Percentiles rank a stretch among this genome's conserved stretches.
phyloP scores from a whole-genome alignment of 2,329 filamentous ascomycete species.

The Botrytis porri region DNA sequence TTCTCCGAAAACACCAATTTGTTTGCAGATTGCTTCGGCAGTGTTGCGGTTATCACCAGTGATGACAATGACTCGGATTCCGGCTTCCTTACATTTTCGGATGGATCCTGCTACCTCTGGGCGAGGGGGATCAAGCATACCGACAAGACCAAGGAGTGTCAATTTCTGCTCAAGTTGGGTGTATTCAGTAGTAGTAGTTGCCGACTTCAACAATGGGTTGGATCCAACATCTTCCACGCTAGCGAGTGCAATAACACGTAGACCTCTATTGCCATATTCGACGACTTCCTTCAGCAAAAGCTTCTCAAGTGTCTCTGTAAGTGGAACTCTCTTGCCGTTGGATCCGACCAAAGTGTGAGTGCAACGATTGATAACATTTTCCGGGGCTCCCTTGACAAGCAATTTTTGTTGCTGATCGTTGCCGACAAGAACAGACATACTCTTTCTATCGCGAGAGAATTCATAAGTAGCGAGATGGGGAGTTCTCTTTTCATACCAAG shows the following conservation, averaged over 20 bases:
- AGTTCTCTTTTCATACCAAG: slow-evolving; percentile 74
- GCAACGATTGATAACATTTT: slow-evolving; percentile 91
- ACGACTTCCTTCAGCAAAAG: slow-evolving; percentile 77
- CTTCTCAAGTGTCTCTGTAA: slow-evolving; percentile 66
- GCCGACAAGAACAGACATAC: slow-evolving; percentile 93
- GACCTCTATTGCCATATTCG: slow-evolving; percentile 85
- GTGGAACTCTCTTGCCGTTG: slow-evolving; percentile 70
- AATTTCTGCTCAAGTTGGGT: slow-evolving; percentile 85
- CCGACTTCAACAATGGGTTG: slow-evolving; percentile 67
- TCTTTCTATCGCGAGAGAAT: slow-evolving; percentile 97
- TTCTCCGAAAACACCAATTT: slow-evolving; percentile 87
- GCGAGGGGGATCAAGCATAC: slow-evolving; percentile 94
- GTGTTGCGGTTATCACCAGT: slow-evolving; percentile 98
- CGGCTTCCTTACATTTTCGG: slow-evolving; percentile 82
- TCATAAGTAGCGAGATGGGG: slow-evolving; percentile 84
- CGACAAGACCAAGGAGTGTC: slow-evolving; percentile 89
- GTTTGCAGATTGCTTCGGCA: slow-evolving; percentile 93
- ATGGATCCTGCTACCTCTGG: slow-evolving; percentile 87
- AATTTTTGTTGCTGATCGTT: slow-evolving; percentile 70
- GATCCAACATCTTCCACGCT: slow-evolving; percentile 72
- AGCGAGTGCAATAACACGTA: slow-evolving; percentile 92
- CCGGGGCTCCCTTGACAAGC: slow-evolving; percentile 93
- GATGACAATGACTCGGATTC: slow-evolving; percentile 95
- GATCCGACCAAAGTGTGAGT: slow-evolving; percentile 75
- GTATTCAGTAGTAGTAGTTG: slow-evolving; percentile 83